Percentiles rank a stretch among this genome's conserved stretches.
Conservation (phyloP, 140 eudicot genomes). For the Anethum foeniculum region DNA sequence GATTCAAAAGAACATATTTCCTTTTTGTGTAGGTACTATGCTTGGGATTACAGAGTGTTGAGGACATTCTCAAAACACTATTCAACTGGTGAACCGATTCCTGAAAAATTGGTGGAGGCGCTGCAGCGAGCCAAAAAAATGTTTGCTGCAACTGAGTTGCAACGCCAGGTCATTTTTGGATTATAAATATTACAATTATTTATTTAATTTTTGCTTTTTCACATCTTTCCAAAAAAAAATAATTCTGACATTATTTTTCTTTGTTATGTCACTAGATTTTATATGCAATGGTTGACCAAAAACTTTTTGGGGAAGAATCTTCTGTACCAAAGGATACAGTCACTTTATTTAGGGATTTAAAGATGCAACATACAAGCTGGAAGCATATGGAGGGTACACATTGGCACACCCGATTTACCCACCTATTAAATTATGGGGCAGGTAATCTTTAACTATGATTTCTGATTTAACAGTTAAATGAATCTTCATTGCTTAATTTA, state of each 20-base stretch:
- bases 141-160: slow-evolving; percentile 90
- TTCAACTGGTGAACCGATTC: slow-evolving; percentile 85
- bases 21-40: slow-evolving; percentile 53
- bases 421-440: slow-evolving; percentile 80
- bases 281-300: slow-evolving; percentile 66
- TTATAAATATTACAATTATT: neutral
- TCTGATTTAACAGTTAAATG: neutral
- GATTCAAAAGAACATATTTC: neutral
- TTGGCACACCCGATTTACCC: slow-evolving; percentile 89
- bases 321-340: slow-evolving; percentile 43
- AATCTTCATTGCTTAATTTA: neutral
- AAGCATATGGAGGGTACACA: slow-evolving; percentile 79
- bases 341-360: slow-evolving; percentile 52
- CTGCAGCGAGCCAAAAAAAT: slow-evolving; percentile 62
- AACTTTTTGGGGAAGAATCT: slow-evolving; percentile 45
- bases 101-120: slow-evolving; percentile 68
- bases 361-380: slow-evolving; percentile 57
- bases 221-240: neutral
- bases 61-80: slow-evolving; percentile 71
- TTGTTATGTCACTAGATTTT: slow-evolving; percentile 36
- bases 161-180: slow-evolving; percentile 59
- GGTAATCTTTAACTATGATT: slow-evolving; percentile 31
- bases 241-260: neutral
- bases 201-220: neutral
- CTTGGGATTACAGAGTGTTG: slow-evolving; percentile 85